Base-by-base conservation (phyloP, 2,329 filamentous ascomycete genomes). In the Hysterium pulicare region DNA sequence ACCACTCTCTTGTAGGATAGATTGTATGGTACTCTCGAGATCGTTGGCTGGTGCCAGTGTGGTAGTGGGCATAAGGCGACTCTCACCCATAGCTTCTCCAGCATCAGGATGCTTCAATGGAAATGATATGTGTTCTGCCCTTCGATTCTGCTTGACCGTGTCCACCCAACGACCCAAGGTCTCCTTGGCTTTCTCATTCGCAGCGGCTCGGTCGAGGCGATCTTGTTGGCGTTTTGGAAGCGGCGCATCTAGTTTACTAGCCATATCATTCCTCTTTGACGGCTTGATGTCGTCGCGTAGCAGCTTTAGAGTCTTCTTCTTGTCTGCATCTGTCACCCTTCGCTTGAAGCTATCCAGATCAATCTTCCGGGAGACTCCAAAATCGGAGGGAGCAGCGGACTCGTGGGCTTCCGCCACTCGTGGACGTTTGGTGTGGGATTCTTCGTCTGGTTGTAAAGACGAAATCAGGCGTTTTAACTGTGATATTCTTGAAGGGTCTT, bases 101-200 rank as follows among this genome's bases (percentile, higher is more conserved):
- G 77, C 81, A 45, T 83, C 80, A 30, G 83, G 84, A 56, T 89
- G 84, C 2, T 84, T 78, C 0, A 97, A 76, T 4, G 93, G 93
- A 59, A 98, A 98, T 16, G 84, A 76, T 10, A 98, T 74, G 64
- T 95, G 89, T 50, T 97, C 93, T 1, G 91, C 90, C 54, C 89
- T 80, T 46, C 93, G 85, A 66, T 96, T 96, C 23, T 88, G 82
- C 70, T 96, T 95, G 58, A 98, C 90, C 0, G 93, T 97, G 47
- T 96, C 91, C 23, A 85, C 85, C 93, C 93, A 98, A 55, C 89
- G 82, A 49, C 87, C 83, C 20, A 98, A 74, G 0, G 90, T 91
- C 66, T 96, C 85, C 58, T 94, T 95, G 38, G 89, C 90, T 73
- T 95, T 90, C 26, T 90, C 82, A 55, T 90, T 94, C 2, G 93